Conservation (phyloP, 768 basidiomycete genomes). For the Sistotremastrum niveocremeum region DNA sequence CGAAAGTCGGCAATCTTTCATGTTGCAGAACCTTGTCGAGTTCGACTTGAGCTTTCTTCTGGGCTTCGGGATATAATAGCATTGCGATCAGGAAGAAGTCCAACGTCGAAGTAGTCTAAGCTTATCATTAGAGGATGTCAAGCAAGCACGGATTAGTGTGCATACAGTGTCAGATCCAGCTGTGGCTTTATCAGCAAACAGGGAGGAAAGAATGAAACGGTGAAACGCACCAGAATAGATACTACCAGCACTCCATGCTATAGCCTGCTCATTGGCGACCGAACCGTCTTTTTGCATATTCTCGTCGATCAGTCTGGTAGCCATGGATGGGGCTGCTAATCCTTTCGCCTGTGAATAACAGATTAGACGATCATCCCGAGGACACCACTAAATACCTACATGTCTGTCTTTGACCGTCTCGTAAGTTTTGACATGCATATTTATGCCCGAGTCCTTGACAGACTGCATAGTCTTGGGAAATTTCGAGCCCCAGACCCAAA, state of each 20-base stretch:
- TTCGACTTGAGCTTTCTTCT: constrained; percentile 9
- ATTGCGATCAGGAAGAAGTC: constrained; percentile 8
- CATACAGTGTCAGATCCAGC: neutral
- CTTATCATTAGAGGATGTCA: neutral
- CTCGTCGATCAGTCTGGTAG: too few relatives aligned
- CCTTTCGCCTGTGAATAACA: too few relatives aligned
- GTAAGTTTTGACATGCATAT: too few relatives aligned
- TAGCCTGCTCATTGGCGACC: neutral
- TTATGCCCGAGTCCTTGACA: too few relatives aligned
- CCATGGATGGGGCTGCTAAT: too few relatives aligned
- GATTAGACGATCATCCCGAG: too few relatives aligned
- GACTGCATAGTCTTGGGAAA: too few relatives aligned
- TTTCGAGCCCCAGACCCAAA: too few relatives aligned
- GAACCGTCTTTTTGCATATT: too few relatives aligned
- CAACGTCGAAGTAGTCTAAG: too few relatives aligned
- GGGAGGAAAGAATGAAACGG: neutral
- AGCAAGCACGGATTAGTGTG: neutral
- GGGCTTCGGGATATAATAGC: constrained; percentile 8
- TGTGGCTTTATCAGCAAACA: neutral
- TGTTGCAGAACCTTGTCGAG: constrained; percentile 8
- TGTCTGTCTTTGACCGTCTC: too few relatives aligned
- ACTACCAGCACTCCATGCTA: neutral
- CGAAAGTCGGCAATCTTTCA: constrained; percentile 3
- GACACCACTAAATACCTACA: too few relatives aligned
- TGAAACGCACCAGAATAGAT: neutral